These are phyloP conservation scores for Plasmodium knowlesi DNA, from an alignment of 169 alveolate genomes.

Conservation along the genomic window DNA sequence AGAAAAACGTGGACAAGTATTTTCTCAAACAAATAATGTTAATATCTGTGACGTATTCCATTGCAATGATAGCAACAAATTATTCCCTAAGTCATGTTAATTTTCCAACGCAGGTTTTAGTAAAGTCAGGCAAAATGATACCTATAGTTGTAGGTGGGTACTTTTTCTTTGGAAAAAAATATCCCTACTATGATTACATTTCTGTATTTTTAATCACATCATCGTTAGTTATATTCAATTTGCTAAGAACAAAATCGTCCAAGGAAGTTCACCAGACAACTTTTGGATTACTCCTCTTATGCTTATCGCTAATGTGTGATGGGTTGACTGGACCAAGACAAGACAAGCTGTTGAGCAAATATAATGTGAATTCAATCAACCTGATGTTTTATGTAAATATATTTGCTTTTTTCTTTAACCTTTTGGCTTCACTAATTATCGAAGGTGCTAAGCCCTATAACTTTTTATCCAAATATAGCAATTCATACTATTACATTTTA, in stretches of 20 bases:
- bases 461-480: constrained; percentile 73
- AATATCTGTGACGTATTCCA: constrained; percentile 85
- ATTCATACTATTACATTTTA: constrained; percentile 78
- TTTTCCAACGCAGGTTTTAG: constrained; percentile 92
- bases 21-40: constrained; percentile 75
- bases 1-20: constrained; percentile 47
- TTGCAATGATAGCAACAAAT: constrained; percentile 88
- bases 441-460: constrained; percentile 87
- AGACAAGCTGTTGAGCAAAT: constrained; percentile 86
- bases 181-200: constrained; percentile 91
- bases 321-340: constrained; percentile 93
- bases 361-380: constrained; percentile 84
- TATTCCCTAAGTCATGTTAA: constrained; percentile 89
- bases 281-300: constrained; percentile 86
- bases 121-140: constrained; percentile 93
- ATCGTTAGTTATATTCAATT: constrained; percentile 87
- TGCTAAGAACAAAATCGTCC: constrained; percentile 77
- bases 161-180: constrained; percentile 87
- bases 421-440: constrained; percentile 78
- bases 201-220: constrained; percentile 88
- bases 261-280: constrained; percentile 81
- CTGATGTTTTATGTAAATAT: constrained; percentile 89
- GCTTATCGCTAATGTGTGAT: constrained; percentile 89
- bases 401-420: constrained; percentile 83
- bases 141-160: constrained; percentile 92